Percentiles rank a stretch among this genome's conserved stretches.
These are phyloP conservation scores for Artemisia princeps DNA, from an alignment of 140 eudicot species.

Conservation along the genomic window DNA sequence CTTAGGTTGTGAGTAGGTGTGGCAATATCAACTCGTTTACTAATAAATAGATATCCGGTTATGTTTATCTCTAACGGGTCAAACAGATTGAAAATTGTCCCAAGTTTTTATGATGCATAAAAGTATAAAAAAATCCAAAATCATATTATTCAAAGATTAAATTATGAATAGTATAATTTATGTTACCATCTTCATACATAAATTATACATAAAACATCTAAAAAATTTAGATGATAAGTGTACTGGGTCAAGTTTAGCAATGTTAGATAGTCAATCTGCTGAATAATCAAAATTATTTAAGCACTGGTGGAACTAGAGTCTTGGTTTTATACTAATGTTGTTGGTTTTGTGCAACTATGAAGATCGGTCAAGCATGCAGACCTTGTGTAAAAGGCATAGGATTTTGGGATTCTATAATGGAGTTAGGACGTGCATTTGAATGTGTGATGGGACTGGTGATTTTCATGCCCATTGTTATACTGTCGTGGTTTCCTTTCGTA, in stretches of 20 bases:
- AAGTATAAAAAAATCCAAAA: no score
- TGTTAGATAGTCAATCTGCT: no score
- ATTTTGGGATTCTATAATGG: conserved; percentile 91
- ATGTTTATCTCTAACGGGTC: no score
- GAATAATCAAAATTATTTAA: no score
- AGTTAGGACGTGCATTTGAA: conserved; percentile 81
- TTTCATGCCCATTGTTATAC: conserved; percentile 67
- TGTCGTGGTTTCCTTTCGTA: conserved; percentile 98
- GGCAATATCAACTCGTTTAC: not conserved
- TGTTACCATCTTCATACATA: no score
- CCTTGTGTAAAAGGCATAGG: conserved; percentile 63
- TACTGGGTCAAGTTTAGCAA: no score
- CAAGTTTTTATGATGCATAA: no score
- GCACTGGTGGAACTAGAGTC: not conserved
- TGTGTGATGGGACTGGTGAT: conserved; percentile 74
- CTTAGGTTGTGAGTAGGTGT: conserved; percentile 1
- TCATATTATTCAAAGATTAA: no score
- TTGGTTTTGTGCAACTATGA: conserved; percentile 20
- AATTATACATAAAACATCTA: no score
- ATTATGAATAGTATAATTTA: no score
- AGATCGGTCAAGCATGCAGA: conserved; percentile 82
- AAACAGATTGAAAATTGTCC: no score
- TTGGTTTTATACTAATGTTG: conserved; percentile 9
- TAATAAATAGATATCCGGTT: not conserved
- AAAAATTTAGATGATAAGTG: no score